Evolutionary conservation across 2,329 filamentous ascomycete genomes (phyloP), one percentile per base, ranked within the genome.

Genomic region (Penicillium olsonii): DNA sequence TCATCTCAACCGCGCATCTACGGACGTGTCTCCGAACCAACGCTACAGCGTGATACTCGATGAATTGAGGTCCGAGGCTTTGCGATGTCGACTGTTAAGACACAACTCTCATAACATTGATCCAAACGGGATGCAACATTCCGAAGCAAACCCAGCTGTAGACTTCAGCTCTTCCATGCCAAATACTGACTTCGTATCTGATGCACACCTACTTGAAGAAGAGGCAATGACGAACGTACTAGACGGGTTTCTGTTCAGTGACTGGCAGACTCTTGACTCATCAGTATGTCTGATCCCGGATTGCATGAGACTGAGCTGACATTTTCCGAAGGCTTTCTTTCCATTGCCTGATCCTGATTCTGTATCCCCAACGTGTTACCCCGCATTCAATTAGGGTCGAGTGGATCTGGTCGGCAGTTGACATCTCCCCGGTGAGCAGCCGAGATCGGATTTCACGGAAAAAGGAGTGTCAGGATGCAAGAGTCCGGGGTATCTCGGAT

Each of bases 11-110:
- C 60, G 65, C 42, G 68, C 68, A 9, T 73, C 63, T 33, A 68
- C 57, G 33, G 66, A 55, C 42, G 74, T 73, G 55, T 77, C 68
- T 33, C 78, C 69, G 20, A 79, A 69, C 26, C 68, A 76, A 20
- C 64, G 78, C 4, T 83, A 82, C 53, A 75, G 72, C 37, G 68
- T 81, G 7, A 78, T 83, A 1, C 68, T 83, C 0, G 77, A 81
- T 41, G 78, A 81, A 52, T 61, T 82, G 9, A 65, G 75, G 12
- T 65, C 73, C 2, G 76, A 79, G 34, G 64, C 52, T 6, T 39
- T 42, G 14, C 37, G 43, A 17, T 42, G 29, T 37, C 29, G 37
- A 27, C 17, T 19, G 15, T 19, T 27, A n/a, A 20, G 27, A 12
- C 12, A 31, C 12, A 42, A 42, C 22, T 18, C 18, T 9, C 40